Base-by-base conservation (phyloP, 345 rosid genomes). In the Dipteronia sinensis region DNA sequence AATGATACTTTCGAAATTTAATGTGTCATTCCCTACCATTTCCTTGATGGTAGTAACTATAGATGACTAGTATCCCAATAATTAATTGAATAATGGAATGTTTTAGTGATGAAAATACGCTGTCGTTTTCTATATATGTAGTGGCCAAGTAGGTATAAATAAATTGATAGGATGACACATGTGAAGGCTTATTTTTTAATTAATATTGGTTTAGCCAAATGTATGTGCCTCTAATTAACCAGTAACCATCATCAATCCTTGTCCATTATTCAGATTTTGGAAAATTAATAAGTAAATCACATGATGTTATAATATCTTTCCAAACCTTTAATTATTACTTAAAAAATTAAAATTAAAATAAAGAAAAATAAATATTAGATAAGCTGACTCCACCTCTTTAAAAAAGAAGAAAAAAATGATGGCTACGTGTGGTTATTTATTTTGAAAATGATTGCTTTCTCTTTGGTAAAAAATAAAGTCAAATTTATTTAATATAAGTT, bases 391-490 rank as follows among this genome's bases (percentile, higher is more conserved):
- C 23, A 74, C 40, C 22, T 73, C 42, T 23, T 27, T 4, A 4
- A 71, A 10, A 55, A 71, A 29, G 42, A 6, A 55, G 10, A 19
- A 55, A 19, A 55, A 27, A 16, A 34, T 34, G 11, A 23, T 53
- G 15, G 44, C 8, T 72, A 58, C 53, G 53, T 72, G 67, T 58
- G 22, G 53, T 40, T 72, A 11, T 13, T 22, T 56, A 11, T 15
- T 22, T 38, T 58, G 53, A 40, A 72, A 72, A 34, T 58, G 20
- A 71, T 55, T 55, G 67, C 62, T 56, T 56, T 56, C 62, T 56
- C 62, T 20, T 56, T 34, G 20, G 62, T 56, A 12, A 15, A 49
- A 15, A 49, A 3, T 56, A 56, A 5, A 34, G 62, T 56, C 62
- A 56, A 56, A 4, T n/a, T n/a, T 56, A 56, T 56, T 56, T 17